phyloP scores from a whole-genome alignment of 176 grass and related monocot genomes.

The Microstegium vimineum region DNA sequence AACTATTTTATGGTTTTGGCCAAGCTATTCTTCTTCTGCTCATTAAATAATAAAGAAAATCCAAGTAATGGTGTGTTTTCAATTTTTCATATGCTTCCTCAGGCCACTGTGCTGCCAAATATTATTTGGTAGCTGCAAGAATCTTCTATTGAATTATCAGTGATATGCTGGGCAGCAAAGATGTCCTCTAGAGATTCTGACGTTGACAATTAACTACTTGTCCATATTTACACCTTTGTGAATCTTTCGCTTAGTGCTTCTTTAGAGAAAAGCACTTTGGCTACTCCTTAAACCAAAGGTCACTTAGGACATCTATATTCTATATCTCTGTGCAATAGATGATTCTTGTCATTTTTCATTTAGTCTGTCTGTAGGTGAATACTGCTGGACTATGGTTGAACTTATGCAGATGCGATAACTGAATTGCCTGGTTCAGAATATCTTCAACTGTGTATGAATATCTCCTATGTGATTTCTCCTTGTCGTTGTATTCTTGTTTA shows the following conservation, averaged over 20 bases:
- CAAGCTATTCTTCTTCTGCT: not conserved
- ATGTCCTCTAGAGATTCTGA: slow-evolving; percentile 14
- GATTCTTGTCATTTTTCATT: not conserved
- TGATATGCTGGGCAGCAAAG: slow-evolving; percentile 21
- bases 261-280: slow-evolving; percentile 12
- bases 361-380: not conserved
- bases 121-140: slow-evolving; percentile 1
- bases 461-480: not conserved
- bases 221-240: slow-evolving; percentile 10
- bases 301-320: not conserved
- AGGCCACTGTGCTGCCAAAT: not conserved
- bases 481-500: not conserved
- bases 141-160: slow-evolving; percentile 16
- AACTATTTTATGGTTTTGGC: not conserved
- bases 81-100: not conserved
- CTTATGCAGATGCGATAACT: not conserved
- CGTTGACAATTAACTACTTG: slow-evolving; percentile 23
- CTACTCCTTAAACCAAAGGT: slow-evolving; percentile 15
- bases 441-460: not conserved
- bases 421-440: not conserved
- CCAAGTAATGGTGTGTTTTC: not conserved
- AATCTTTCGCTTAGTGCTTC: slow-evolving; percentile 17
- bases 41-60: not conserved
- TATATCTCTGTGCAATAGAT: not conserved
- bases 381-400: not conserved